Conservation (phyloP, 768 basidiomycete species). For the Lyophyllum decastes region DNA sequence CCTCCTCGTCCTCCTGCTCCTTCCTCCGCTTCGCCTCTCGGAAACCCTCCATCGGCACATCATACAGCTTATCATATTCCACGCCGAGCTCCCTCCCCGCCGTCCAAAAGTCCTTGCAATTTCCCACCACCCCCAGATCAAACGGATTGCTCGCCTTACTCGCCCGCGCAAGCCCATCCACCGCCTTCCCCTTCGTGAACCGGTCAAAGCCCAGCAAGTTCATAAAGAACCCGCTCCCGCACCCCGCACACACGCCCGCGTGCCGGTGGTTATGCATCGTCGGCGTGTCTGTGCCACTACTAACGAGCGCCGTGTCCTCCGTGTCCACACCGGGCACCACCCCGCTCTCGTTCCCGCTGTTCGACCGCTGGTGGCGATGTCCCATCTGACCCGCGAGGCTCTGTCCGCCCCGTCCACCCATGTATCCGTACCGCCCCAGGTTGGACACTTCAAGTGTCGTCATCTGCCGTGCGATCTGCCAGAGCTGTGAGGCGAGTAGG, state of each 20-base stretch:
- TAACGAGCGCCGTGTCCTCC: slow-evolving; percentile 45
- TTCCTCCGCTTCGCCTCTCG: slow-evolving; percentile 65
- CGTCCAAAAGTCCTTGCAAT: slow-evolving; percentile 96
- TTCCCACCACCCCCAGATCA: slow-evolving; percentile 74
- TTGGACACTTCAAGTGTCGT: slow-evolving; percentile 96
- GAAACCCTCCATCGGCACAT: slow-evolving; percentile 87
- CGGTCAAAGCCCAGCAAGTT: slow-evolving; percentile 91
- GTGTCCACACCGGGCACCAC: slow-evolving; percentile 46
- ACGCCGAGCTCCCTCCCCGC: slow-evolving; percentile 84
- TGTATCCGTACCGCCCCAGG: slow-evolving; percentile 92
- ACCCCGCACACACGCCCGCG: slow-evolving; percentile 40
- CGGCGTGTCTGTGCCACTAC: slow-evolving; percentile 20
- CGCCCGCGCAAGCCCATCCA: slow-evolving; percentile 80
- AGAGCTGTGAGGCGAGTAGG: slow-evolving; percentile 82
- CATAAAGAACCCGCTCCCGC: slow-evolving; percentile 74
- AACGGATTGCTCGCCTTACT: slow-evolving; percentile 87
- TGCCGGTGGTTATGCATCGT: slow-evolving; percentile 43
- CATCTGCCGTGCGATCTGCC: slow-evolving; percentile 93
- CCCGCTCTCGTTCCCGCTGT: slow-evolving; percentile 16
- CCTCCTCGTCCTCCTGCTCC: slow-evolving; percentile 61
- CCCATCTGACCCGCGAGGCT: slow-evolving; percentile 76
- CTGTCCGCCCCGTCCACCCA: slow-evolving; percentile 87
- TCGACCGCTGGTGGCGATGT: slow-evolving; percentile 54
- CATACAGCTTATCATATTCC: slow-evolving; percentile 87
- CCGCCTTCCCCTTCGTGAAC: slow-evolving; percentile 90